Evolutionary conservation across 345 rosid genomes (phyloP), one percentile per base, ranked within the genome.

Genomic region (Dimocarpus longan): DNA sequence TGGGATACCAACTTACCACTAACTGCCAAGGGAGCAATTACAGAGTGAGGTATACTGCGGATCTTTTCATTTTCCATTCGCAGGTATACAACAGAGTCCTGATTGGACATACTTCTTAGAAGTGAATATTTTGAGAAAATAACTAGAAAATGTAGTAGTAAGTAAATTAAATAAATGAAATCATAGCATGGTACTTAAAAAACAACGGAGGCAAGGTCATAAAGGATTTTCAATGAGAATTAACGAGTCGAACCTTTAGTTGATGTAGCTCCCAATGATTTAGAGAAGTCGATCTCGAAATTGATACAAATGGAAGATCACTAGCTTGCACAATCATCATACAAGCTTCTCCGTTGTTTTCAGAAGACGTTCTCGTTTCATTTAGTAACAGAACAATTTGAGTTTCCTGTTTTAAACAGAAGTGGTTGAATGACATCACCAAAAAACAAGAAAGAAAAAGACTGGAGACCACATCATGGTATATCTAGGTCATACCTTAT

Each of bases 311-410:
- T 67, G 96, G 90, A 68, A 94, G 96, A 75, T 93, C 87, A 64
- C 82, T 75, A 83, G 88, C 88, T 86, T 87, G 88, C 79, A 91
- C 60, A 82, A 91, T 87, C 96, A 93, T 90, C 91, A 94, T 83
- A 85, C 91, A 89, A 24, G 94, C 97, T 81, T 89, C 90, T 85
- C 91, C 98, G n/a, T 89, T 78, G 82, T 85, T 84, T 80, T 93
- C 93, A 42, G 91, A 77, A 70, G 81, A 75, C 32, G 37, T 70
- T 69, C 82, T 79, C 73, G 81, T 79, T 84, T 81, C 87, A 66
- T 94, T 90, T 77, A 94, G 71, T 69, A 94, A 66, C 68, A 94
- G 59, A 76, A 93, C 97, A 69, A 94, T 71, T 82, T 93, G 93
- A 50, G 83, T 85, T 62, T 91, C 95, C 98, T 94, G 90, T 80